Evolutionary conservation across 1,284 basidiomycete genomes (phyloP), one percentile per base, ranked within the genome.

Genomic region (Porodaedalea pini): DNA sequence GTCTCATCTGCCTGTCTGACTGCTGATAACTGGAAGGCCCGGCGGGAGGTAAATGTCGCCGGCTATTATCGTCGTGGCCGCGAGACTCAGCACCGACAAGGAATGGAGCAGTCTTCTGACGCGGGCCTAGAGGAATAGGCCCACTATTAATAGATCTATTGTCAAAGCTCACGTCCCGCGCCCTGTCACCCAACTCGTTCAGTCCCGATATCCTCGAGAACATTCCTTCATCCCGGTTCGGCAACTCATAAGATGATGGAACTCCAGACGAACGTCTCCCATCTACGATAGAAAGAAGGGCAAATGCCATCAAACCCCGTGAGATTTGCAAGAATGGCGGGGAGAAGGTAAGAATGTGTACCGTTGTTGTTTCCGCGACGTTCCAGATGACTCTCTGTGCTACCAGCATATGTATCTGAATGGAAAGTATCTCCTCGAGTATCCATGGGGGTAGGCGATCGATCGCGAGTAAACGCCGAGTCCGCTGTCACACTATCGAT

Each of bases 401-500:
- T 19, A 51, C 19, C 13, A 6, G 54, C 19, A 25, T 55, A 55
- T 13, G 44, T 27, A 19, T 21, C 54, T 13, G 50, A 47, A 36
- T 15, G 36, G 34, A 41, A 37, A 15, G 32, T 15, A 11, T 27
- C 32, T 10, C 41, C 23, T 36, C 11, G 57, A n/a, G 6, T 21
- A 5, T 40, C 31, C 15, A 31, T 17, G 11, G 57, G 57, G 15
- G 44, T 54, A n/a, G 40, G 58, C 19, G 58, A 56, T 17, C 58
- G 36, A n/a, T 29, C 54, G 21, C 58, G 54, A 7, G 39, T 19
- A 11, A 31, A 37, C 19, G 54, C 15, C 19, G 54, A 52, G 21
- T 56, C 58, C 15, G 41, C 23, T 3, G 48, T 51, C 23, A 25
- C 8, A 19, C 40, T 43, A 29, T 60, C 54, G 11, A 52, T 2